These are phyloP conservation scores for Berkeleyomyces rouxiae DNA, from an alignment of 2,329 filamentous ascomycete genomes.

Conservation along the genomic window DNA sequence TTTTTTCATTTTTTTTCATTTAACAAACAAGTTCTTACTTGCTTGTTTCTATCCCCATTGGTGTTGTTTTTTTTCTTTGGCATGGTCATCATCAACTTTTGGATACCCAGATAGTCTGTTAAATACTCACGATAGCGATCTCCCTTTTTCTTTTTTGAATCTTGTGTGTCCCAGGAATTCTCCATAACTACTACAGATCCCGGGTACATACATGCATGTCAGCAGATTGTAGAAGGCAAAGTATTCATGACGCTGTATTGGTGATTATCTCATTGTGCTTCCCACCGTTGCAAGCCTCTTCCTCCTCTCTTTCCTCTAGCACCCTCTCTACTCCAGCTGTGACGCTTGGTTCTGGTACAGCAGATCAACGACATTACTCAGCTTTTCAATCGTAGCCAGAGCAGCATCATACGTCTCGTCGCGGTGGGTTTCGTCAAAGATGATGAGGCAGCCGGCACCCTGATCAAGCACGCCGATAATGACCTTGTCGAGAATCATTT, in stretches of 20 bases:
- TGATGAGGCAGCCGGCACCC: constrained; percentile 90
- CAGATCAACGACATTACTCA: constrained; percentile 93
- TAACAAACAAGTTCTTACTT: constrained; percentile 12
- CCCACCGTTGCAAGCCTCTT: not conserved
- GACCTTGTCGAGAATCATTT: constrained; percentile 99
- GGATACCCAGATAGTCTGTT: constrained; percentile 5
- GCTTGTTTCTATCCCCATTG: not conserved
- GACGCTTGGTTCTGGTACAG: constrained; percentile 96
- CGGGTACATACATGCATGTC: not conserved
- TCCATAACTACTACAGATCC: not conserved
- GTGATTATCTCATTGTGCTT: constrained; percentile 2
- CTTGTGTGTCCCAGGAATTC: not conserved
- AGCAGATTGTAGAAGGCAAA: not conserved
- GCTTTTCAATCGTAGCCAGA: constrained; percentile 85
- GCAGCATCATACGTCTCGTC: constrained; percentile 92
- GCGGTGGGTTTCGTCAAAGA: constrained; percentile 86
- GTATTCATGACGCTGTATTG: constrained; percentile 8
- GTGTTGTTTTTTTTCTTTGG: constrained; percentile 2
- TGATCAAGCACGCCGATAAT: constrained; percentile 96
- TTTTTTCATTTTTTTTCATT: constrained; percentile 5
- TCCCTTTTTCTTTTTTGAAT: not conserved
- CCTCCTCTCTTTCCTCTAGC: too few species aligned
- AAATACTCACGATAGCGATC: not conserved
- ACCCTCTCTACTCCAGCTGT: constrained; percentile 58
- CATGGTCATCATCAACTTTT: not conserved